phyloP scores from a whole-genome alignment of 2,329 filamentous ascomycete species.

The Sporothrix globosa region DNA sequence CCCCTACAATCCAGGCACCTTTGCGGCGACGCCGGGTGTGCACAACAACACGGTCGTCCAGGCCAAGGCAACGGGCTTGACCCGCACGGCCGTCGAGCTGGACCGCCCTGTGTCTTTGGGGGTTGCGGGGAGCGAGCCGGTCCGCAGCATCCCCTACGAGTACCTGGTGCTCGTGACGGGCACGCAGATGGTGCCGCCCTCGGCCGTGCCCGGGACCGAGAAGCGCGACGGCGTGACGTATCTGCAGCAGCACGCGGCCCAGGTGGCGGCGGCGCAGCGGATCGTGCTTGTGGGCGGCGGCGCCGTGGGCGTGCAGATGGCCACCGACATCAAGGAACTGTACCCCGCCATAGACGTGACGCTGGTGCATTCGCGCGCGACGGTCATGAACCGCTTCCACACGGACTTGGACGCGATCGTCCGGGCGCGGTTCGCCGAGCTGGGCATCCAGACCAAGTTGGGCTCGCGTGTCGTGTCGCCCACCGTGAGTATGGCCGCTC shows the following conservation, averaged over 20 bases:
- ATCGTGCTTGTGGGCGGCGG: conserved; percentile 61
- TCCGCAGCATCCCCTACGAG: conserved; percentile 22
- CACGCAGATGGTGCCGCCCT: conserved; percentile 50
- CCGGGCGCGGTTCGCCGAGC: conserved; percentile 31
- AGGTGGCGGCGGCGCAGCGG: conserved; percentile 47
- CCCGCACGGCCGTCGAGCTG: conserved; percentile 48
- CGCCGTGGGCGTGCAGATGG: conserved; percentile 49
- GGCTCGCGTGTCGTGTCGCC: conserved; percentile 30
- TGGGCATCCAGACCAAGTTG: conserved; percentile 30
- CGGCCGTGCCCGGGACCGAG: conserved; percentile 52
- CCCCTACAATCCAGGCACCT: conserved; percentile 49
- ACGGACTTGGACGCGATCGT: conserved; percentile 30
- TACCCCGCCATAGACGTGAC: conserved; percentile 62
- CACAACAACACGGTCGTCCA: conserved; percentile 43
- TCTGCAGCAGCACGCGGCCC: conserved; percentile 50
- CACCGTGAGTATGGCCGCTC: background rate
- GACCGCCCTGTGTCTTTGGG: conserved; percentile 23
- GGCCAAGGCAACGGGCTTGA: conserved; percentile 42
- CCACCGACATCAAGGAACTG: conserved; percentile 41
- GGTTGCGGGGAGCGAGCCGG: conserved; percentile 28
- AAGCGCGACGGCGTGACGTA: conserved; percentile 50
- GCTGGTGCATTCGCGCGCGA: conserved; percentile 60
- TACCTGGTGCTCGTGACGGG: conserved; percentile 60
- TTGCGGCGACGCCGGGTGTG: conserved; percentile 37
- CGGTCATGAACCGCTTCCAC: conserved; percentile 44